Base-by-base conservation (phyloP, 1,139 yeast species). In the Geotrichum fermentans region DNA sequence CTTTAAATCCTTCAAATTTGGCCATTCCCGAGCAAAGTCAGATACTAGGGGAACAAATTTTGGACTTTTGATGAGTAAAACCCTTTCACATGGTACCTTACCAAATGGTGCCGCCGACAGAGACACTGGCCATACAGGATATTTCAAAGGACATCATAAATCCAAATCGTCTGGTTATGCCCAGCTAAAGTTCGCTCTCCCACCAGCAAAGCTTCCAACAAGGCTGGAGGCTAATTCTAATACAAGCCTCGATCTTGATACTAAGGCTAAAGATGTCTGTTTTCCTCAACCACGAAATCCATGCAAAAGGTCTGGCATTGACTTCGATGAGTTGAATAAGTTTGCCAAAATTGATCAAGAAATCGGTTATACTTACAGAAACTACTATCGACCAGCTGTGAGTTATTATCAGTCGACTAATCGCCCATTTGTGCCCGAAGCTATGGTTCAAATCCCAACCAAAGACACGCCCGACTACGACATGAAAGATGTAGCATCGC, bases 191-290 rank as follows among this genome's bases (percentile, higher is more conserved):
- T 30, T 30, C 18, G 35, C 43, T 8, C 26, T 40, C 10, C 43
- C 43, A 4, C 13, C n/a, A 18, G 17, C 7, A 17, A 28, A 13
- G 22, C 13, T 22, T 17, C 51, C 46, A 17, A 54, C 52, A 26
- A 52, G 50, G 20, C 59, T 53, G 16, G 51, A 43, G 11, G 50
- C 53, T 11, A 56, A 55, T 1, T 65, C 68, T 11, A 58, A 60
- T n/a, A 55, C 56, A 11, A 60, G 65, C 46, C 54, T 65, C 36
- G 62, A 57, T 30, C 58, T 83, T 60, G 95, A 84, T 35, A 87
- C 96, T 0, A 97, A 90, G 62, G 97, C 89, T 64, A 10, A 24
- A 24, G 97, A 92, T 75, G 97, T 92, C 41, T 92, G 97, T 73
- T 90, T 90, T 69, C 97, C 97, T 1, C 83, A 88, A 86, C 73